Percentiles rank a stretch among this genome's conserved stretches.
These are phyloP conservation scores for Penicillium vulpinum DNA, from an alignment of 2,329 filamentous ascomycete species.

Conservation along the genomic window DNA sequence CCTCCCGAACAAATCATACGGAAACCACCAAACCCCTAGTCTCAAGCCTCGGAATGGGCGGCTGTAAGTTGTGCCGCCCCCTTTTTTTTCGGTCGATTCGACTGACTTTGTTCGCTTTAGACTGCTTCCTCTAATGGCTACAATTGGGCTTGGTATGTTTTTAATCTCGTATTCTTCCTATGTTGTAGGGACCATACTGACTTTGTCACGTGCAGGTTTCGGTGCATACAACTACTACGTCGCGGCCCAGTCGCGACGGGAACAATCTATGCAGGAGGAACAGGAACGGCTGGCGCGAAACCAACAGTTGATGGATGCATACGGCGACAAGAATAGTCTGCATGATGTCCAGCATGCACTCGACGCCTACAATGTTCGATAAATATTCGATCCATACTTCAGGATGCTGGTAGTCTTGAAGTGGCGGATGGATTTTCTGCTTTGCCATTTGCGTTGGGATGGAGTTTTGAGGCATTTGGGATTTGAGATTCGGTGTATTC, in stretches of 20 bases:
- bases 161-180: neutral
- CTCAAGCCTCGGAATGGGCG: slow-evolving; percentile 19
- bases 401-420: slow-evolving; percentile 3
- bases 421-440: neutral
- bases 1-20: slow-evolving; percentile 17
- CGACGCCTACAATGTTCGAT: slow-evolving; percentile 46
- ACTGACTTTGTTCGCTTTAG: slow-evolving; percentile 6
- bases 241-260: slow-evolving; percentile 12
- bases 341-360: slow-evolving; percentile 48
- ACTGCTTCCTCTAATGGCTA: slow-evolving; percentile 22
- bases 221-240: slow-evolving; percentile 28
- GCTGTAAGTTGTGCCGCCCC: slow-evolving; percentile 16
- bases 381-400: neutral
- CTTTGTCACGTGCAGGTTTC: slow-evolving; percentile 18
- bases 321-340: slow-evolving; percentile 47
- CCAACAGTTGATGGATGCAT: slow-evolving; percentile 47
- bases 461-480: neutral
- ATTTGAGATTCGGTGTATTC: neutral
- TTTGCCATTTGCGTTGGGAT: neutral
- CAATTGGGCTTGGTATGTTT: slow-evolving; percentile 22
- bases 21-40: slow-evolving; percentile 9
- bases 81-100: neutral
- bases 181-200: neutral
- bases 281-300: slow-evolving; percentile 40
- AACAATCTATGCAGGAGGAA: slow-evolving; percentile 25